Conservation (phyloP, 2,329 filamentous ascomycete genomes). For the Trichophyton equinum region DNA sequence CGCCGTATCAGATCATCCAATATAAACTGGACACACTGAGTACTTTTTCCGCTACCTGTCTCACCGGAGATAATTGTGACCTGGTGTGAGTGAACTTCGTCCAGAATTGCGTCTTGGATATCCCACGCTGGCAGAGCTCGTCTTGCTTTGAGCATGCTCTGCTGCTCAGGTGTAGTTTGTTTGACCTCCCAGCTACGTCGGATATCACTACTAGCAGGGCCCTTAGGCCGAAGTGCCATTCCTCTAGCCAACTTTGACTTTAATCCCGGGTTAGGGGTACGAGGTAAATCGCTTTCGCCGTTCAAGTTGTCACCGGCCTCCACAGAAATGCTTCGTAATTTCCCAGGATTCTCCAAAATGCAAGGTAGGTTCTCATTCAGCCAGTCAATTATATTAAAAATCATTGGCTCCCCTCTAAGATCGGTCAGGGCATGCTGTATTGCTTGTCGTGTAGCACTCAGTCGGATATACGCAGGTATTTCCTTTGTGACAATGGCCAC, state of each 20-base stretch:
- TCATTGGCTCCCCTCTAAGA: slow-evolving; percentile 73
- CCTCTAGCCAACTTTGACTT: slow-evolving; percentile 39
- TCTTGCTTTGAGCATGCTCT: slow-evolving; percentile 62
- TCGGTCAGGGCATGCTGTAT: slow-evolving; percentile 58
- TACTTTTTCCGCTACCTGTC: slow-evolving; percentile 93
- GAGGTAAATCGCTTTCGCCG: slow-evolving; percentile 31
- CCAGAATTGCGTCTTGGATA: slow-evolving; percentile 62
- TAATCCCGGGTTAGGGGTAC: slow-evolving; percentile 14
- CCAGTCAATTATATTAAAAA: slow-evolving; percentile 86
- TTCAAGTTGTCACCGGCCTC: slow-evolving; percentile 53
- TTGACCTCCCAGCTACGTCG: slow-evolving; percentile 54
- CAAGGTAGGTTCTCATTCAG: slow-evolving; percentile 67
- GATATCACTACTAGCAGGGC: slow-evolving; percentile 46
- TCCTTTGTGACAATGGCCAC: slow-evolving; percentile 54
- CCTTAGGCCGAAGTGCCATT: slow-evolving; percentile 49
- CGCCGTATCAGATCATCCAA: slow-evolving; percentile 76
- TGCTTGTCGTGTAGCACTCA: slow-evolving; percentile 71
- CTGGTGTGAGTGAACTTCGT: slow-evolving; percentile 62
- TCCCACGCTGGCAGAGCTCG: slow-evolving; percentile 77
- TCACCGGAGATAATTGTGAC: slow-evolving; percentile 96
- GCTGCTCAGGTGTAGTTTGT: slow-evolving; percentile 52
- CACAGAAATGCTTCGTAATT: slow-evolving; percentile 69
- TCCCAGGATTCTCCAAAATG: slow-evolving; percentile 77
- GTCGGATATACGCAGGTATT: slow-evolving; percentile 81
- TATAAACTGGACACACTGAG: slow-evolving; percentile 91